phyloP scores from a whole-genome alignment of 2,329 filamentous ascomycete genomes.

The Rutstroemia sp. region DNA sequence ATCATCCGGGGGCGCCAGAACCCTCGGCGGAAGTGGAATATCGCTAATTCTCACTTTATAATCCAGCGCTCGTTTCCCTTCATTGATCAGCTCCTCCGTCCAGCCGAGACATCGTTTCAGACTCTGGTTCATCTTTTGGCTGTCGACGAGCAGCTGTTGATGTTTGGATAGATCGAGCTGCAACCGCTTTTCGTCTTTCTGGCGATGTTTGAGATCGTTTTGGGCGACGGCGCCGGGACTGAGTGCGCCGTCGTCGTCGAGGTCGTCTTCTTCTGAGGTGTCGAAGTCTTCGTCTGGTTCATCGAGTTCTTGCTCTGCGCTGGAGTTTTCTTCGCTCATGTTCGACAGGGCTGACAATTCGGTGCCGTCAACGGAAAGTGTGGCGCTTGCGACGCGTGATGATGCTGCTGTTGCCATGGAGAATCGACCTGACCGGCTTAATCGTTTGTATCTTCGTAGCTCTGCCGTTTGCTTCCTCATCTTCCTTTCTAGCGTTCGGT shows the following conservation, averaged over 20 bases:
- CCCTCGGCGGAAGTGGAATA: constrained; percentile 68
- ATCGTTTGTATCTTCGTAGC: constrained; percentile 73
- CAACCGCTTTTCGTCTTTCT: constrained; percentile 75
- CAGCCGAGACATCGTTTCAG: constrained; percentile 82
- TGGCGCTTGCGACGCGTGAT: constrained; percentile 37
- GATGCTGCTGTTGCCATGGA: constrained; percentile 48
- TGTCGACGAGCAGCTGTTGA: constrained; percentile 79
- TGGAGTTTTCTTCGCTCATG: constrained; percentile 41
- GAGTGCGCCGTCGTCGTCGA: constrained; percentile 28
- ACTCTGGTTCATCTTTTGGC: constrained; percentile 92
- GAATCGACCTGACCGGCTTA: constrained; percentile 73
- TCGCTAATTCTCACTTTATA: constrained; percentile 76
- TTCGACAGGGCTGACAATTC: constrained; percentile 36
- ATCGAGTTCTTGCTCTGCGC: constrained; percentile 28
- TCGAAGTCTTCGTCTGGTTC: constrained; percentile 39
- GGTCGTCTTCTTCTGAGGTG: constrained; percentile 44
- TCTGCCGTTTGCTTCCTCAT: constrained; percentile 87
- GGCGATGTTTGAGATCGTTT: constrained; percentile 47
- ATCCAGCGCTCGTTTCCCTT: constrained; percentile 79
- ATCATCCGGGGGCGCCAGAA: constrained; percentile 61
- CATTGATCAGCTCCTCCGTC: constrained; percentile 84
- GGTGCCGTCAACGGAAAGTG: constrained; percentile 37
- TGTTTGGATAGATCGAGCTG: constrained; percentile 81
- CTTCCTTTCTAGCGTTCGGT: constrained; percentile 83
- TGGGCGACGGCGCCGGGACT: constrained; percentile 36